These are phyloP conservation scores for Gastrodia elata DNA, from an alignment of 106 monocot genomes.

Conservation along the genomic window DNA sequence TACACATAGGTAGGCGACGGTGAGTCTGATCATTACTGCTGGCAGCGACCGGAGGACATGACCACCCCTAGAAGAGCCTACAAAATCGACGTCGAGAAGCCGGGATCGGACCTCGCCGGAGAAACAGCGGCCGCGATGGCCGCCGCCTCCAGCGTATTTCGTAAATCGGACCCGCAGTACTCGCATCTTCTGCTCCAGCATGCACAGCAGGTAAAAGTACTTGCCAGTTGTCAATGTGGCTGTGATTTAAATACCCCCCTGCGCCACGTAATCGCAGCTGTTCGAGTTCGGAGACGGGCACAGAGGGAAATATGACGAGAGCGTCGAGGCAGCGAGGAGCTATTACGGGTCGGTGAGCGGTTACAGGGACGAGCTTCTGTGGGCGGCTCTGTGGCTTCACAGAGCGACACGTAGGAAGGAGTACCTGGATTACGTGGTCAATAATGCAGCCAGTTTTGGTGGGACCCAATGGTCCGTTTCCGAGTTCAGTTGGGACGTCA, in stretches of 20 bases:
- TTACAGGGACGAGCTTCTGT: slow-evolving; percentile 55
- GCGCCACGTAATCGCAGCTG: slow-evolving; percentile 19
- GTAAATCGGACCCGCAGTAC: slow-evolving; percentile 13
- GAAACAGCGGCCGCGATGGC: slow-evolving; percentile 25
- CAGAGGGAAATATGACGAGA: slow-evolving; percentile 41
- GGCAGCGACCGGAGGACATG: slow-evolving; percentile 29
- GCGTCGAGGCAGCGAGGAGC: slow-evolving; percentile 22
- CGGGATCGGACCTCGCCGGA: slow-evolving; percentile 20
- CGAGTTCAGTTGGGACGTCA: slow-evolving; percentile 78
- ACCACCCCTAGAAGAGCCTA: slow-evolving; percentile 17
- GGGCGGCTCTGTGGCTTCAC: slow-evolving; percentile 56
- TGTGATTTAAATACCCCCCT: too few relatives aligned
- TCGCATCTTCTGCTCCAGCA: slow-evolving; percentile 15
- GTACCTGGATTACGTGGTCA: slow-evolving; percentile 35
- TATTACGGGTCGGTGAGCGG: slow-evolving; percentile 53
- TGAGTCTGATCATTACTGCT: slow-evolving; percentile 23
- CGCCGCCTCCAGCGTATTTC: slow-evolving; percentile 18
- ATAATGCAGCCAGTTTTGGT: slow-evolving; percentile 22
- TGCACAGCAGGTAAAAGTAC: slow-evolving; percentile 19
- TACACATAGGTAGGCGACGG: slow-evolving; percentile 48
- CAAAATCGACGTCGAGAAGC: slow-evolving; percentile 16
- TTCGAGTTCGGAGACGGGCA: slow-evolving; percentile 57
- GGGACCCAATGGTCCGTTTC: slow-evolving; percentile 43
- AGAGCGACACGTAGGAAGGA: slow-evolving; percentile 10
- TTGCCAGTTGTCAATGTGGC: too few relatives aligned